A percentile compares a stretch with the other conserved stretches of the same genome.
These are phyloP conservation scores for Anastatica hierochuntica DNA, from an alignment of 345 rosid species.

Conservation along the genomic window DNA sequence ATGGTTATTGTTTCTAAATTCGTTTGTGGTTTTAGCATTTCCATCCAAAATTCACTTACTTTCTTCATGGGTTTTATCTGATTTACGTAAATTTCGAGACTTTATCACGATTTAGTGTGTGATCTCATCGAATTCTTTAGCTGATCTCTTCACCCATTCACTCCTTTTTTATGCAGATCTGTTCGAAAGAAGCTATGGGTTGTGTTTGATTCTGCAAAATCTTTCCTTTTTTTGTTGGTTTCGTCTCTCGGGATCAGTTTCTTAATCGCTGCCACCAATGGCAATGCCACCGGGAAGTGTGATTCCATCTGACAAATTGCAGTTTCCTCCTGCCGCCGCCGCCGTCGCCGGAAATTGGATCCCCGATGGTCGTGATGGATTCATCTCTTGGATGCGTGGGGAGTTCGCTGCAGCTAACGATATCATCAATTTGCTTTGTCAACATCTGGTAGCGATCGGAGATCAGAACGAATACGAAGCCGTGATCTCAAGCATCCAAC, in stretches of 20 bases:
- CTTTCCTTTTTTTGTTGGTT: too few species aligned
- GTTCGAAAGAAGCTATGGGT: conserved; percentile 11
- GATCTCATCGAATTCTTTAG: conserved; percentile 6
- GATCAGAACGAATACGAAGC: conserved; percentile 65
- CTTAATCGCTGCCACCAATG: conserved; percentile 34
- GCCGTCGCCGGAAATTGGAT: conserved; percentile 39
- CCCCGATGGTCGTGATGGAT: conserved; percentile 67
- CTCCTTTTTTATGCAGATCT: conserved; percentile 7
- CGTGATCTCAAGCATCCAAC: conserved; percentile 46
- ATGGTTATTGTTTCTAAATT: background rate
- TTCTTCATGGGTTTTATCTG: conserved; percentile 1
- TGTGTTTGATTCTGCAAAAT: background rate
- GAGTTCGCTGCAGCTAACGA: conserved; percentile 96
- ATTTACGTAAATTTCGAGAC: conserved; percentile 3
- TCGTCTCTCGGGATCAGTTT: background rate
- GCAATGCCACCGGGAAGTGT: conserved; percentile 80
- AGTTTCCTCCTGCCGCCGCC: conserved; percentile 29
- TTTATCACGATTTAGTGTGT: background rate
- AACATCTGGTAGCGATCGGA: conserved; percentile 52
- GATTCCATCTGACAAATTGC: conserved; percentile 49
- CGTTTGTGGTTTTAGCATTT: background rate
- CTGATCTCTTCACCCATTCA: too few species aligned
- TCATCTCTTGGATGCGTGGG: conserved; percentile 75
- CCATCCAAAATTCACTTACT: background rate
- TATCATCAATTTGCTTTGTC: conserved; percentile 65